Evolutionary conservation across 2,329 filamentous ascomycete genomes (phyloP).

Genomic region (Calonectria hongkongensis): DNA sequence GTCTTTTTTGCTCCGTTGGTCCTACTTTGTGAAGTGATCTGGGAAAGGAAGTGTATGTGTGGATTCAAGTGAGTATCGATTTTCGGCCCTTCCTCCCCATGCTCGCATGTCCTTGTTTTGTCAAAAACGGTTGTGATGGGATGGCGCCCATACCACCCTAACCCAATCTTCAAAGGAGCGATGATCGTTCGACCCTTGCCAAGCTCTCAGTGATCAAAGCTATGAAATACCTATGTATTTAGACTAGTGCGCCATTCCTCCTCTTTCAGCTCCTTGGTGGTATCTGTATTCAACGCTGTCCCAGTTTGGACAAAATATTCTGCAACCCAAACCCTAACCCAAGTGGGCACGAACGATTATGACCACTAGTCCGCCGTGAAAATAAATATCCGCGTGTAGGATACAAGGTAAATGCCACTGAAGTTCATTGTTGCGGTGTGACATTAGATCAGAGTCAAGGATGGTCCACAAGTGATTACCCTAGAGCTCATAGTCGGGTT

Average conservation of each 20-base stretch:
- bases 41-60: background rate
- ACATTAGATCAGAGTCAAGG: background rate
- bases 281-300: background rate
- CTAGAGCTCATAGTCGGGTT: background rate
- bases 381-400: background rate
- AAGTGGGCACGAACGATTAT: background rate
- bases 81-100: background rate
- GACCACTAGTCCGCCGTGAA: background rate
- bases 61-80: background rate
- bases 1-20: background rate
- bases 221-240: background rate
- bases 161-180: background rate
- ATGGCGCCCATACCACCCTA: background rate
- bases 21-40: background rate
- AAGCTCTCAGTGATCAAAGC: background rate
- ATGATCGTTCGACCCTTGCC: slow-evolving; percentile 16
- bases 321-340: background rate
- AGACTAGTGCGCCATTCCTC: slow-evolving; percentile 14
- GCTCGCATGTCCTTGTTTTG: background rate
- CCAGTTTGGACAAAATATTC: background rate
- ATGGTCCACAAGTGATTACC: background rate
- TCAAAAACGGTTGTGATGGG: background rate
- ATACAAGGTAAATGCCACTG: background rate
- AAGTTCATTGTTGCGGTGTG: background rate
- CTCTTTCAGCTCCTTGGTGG: background rate